Conservation (phyloP, 768 basidiomycete species). For the Strobilomyces dryophilus region DNA sequence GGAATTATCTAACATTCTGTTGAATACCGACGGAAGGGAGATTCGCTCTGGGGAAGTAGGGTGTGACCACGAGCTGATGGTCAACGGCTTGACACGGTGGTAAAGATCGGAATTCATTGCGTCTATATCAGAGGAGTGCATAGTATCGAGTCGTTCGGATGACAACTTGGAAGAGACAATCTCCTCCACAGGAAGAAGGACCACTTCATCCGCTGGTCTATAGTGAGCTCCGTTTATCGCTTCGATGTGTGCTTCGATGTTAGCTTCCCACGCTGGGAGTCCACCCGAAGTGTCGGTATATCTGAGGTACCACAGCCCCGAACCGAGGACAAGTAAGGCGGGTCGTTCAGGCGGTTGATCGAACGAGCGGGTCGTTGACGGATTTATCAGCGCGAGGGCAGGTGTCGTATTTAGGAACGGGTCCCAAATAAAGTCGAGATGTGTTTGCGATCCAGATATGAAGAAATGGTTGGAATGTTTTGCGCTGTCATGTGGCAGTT, state of each 20-base stretch:
- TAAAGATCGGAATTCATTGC: constrained; percentile 87
- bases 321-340: constrained; percentile 75
- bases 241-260: constrained; percentile 62
- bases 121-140: constrained; percentile 76
- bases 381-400: constrained; percentile 42
- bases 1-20: constrained; percentile 66
- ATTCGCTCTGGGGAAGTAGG: constrained; percentile 33
- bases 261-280: constrained; percentile 71
- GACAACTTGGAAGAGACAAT: constrained; percentile 65
- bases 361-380: background rate
- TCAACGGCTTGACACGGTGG: constrained; percentile 53
- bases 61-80: constrained; percentile 28
- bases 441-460: constrained; percentile 40
- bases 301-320: constrained; percentile 87
- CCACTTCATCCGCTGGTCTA: constrained; percentile 63
- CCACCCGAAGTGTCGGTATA: constrained; percentile 70
- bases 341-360: constrained; percentile 33
- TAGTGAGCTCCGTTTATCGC: constrained; percentile 35
- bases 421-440: constrained; percentile 75
- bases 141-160: constrained; percentile 56
- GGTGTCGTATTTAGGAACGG: constrained; percentile 77
- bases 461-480: constrained; percentile 69
- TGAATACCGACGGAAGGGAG: constrained; percentile 74
- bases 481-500: constrained; percentile 48
- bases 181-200: constrained; percentile 76